These are phyloP conservation scores for Misopates orontium DNA, from an alignment of 257 asterid genomes.

Conservation along the genomic window DNA sequence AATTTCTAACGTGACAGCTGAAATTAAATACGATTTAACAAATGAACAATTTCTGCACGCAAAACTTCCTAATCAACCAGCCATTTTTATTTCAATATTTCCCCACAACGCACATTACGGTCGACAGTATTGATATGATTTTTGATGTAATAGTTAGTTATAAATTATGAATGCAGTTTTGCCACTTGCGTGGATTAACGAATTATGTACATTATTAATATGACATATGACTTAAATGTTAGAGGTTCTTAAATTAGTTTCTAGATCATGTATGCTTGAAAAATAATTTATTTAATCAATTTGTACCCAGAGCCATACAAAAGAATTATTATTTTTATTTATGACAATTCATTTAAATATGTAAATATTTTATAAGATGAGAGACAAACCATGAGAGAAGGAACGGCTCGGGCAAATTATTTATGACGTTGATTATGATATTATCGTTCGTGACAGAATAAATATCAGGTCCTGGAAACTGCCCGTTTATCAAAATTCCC, in stretches of 20 bases:
- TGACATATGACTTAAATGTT: no score
- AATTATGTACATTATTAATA: no score
- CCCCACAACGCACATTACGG: not conserved
- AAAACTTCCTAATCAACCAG: not conserved
- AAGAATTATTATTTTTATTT: no score
- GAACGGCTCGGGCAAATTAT: slow-evolving; percentile 72
- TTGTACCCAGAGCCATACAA: no score
- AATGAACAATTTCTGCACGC: not conserved
- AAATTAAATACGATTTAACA: no score
- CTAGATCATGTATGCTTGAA: no score
- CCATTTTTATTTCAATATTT: slow-evolving; percentile 11
- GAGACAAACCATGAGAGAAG: slow-evolving; percentile 66
- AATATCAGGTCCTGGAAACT: slow-evolving; percentile 81
- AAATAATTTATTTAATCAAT: no score
- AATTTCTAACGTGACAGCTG: no score
- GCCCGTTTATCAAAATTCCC: slow-evolving; percentile 77
- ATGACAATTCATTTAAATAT: not conserved
- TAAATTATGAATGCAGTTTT: no score
- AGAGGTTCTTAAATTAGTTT: no score
- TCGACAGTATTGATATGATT: not conserved
- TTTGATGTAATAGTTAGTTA: not conserved
- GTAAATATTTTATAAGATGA: not conserved
- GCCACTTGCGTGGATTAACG: no score
- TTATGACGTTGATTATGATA: slow-evolving; percentile 61
- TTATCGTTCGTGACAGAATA: slow-evolving; percentile 66